phyloP scores from a whole-genome alignment of 352 stramenopile genomes.

The Globisporangium orthogonon region DNA sequence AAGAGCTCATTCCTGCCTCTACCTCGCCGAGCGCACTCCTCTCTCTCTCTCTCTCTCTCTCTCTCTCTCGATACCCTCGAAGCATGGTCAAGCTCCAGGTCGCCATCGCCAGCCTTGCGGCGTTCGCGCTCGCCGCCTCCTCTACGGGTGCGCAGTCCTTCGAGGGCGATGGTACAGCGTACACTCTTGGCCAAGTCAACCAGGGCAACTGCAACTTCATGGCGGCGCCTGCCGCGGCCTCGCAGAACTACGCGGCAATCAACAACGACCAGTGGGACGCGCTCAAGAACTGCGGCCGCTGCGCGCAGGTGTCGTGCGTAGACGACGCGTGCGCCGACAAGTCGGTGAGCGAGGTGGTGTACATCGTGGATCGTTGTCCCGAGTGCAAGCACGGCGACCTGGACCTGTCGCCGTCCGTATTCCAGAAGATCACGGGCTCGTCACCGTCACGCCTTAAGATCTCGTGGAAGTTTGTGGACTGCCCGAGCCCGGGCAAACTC shows the following conservation, averaged over 20 bases:
- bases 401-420: constrained; percentile 65
- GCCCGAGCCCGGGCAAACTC: constrained; percentile 41
- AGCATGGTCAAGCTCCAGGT: constrained; percentile 3
- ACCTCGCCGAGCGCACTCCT: not conserved
- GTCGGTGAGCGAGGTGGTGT: constrained; percentile 44
- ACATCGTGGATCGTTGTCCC: constrained; percentile 70
- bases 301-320: constrained; percentile 43
- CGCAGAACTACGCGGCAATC: constrained; percentile 41
- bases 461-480: constrained; percentile 68
- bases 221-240: constrained; percentile 18
- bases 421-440: constrained; percentile 59
- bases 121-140: not conserved
- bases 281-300: constrained; percentile 31
- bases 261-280: constrained; percentile 44
- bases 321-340: constrained; percentile 44
- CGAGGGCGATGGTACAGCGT: constrained; percentile 34
- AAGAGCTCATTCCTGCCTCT: no score
- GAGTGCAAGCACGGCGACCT: constrained; percentile 62
- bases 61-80: not conserved
- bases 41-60: not conserved
- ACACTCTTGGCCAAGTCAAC: constrained; percentile 25
- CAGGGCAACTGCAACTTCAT: constrained; percentile 53
- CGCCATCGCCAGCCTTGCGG: not conserved
- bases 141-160: constrained; percentile 12
- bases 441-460: constrained; percentile 47